Base-by-base conservation (phyloP, 2,329 filamentous ascomycete genomes). In the Exophiala sideris region DNA sequence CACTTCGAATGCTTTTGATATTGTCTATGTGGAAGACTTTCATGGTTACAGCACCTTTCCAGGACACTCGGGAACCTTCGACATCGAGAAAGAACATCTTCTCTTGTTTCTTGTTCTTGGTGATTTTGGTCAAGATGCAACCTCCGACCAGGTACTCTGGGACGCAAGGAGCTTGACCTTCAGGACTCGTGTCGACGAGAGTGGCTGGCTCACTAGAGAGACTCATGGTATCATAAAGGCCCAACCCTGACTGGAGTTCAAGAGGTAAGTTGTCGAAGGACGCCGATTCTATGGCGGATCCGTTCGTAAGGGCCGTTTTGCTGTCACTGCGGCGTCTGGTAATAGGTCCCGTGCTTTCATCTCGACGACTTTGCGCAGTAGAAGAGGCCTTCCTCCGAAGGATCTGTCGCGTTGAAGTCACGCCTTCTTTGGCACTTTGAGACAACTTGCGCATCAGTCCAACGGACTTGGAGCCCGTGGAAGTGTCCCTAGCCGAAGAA, bases 21-120 rank as follows among this genome's bases (percentile, higher is more conserved):
- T 97, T 91, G 66, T 99, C 94, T 59, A 99, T 89, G 70, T 95
- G 95, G 60, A 99, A 87, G 49, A 84, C 85, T 69, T 96, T 97
- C 20, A 84, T 82, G 1, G 88, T 85, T 34, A 89, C 85, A 7
- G 80, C 83, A 44, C 84, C 81, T 70, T 95, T 88, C 92, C 92
- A 97, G 21, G 81, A 87, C 20, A 99, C 88, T 70, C 91, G 94
- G 57, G 88, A 91, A 1, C 87, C 82, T 65, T 92, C 87, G 20
- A 87, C 80, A 65, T 97, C 90, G 20, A 97, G 83, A 48, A 86
- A 83, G 64, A 96, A 84, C 21, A 80, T 81, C 67, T 94, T 90
- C 50, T 80, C 76, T 59, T 86, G 84, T 62, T 79, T 85, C 69
- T 82, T 85, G 66, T 92, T 94, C 73, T 89, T 92, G 42, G 91